Base-by-base conservation (phyloP, 1,284 basidiomycete genomes). In the Cryptococcus neoformans region DNA sequence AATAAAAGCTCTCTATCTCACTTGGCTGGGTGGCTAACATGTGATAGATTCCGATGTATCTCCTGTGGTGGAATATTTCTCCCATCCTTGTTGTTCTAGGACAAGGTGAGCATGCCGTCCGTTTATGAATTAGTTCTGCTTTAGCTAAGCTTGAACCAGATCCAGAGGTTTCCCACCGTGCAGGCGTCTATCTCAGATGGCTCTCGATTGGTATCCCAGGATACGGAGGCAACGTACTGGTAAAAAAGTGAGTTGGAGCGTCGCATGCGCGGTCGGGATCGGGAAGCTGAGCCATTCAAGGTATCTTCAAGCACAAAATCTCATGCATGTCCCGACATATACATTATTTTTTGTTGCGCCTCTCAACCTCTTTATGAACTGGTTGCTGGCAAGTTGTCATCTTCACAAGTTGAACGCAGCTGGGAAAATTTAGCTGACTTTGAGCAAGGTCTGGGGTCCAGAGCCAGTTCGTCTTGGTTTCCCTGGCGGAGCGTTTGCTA, bases 401-500 rank as follows among this genome's bases (percentile, higher is more conserved):
- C 28, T 28, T 28, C 28, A 28, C 28, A 28, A 28, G 28, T 28
- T 28, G 12, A n/a, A 39, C 0, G 16, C 9, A 38, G 78, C 16
- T 1, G 58, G 35, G 12, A 54, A 8, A 17, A 6, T 53, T 59
- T 39, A 65, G 57, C 53, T 42, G 34, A 37, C 50, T 4, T 11
- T 41, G 35, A 3, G 16, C 36, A 35, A 66, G 87, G 89, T 94
- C 0, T 92, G 90, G 89, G 91, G 91, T 2, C 91, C 91, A 0
- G 78, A 82, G 36, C 78, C 84, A 2, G 76, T 93, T 53, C 81
- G 89, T 14, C 80, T 98, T 1, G 95, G 95, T 7, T 99, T 93
- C 76, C 85, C 92, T 57, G 95, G 95, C 8, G 94, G 94, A 2
- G 94, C 95, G 0, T 81, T 97, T 40, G 90, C 94, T 0, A 92